phyloP scores from a whole-genome alignment of 192 early-diverging fungal species.

The Umbelopsis sp. region DNA sequence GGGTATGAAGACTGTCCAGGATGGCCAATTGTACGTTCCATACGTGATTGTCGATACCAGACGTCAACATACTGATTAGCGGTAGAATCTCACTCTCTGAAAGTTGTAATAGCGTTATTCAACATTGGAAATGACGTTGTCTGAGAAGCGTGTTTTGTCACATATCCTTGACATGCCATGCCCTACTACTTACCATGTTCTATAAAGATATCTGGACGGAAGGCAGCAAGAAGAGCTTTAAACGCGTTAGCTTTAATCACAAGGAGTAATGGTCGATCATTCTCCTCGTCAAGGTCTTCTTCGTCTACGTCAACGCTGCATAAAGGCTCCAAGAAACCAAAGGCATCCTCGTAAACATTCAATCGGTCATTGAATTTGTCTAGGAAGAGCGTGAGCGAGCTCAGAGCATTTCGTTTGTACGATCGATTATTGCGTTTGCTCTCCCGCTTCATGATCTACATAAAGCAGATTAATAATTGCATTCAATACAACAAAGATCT shows the following conservation, averaged over 20 bases:
- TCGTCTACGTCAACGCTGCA: conserved; percentile 51
- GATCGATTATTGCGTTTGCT: conserved; percentile 72
- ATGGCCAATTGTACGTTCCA: conserved; percentile 85
- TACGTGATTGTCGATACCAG: conserved; percentile 62
- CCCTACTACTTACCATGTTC: conserved; percentile 59
- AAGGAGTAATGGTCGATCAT: conserved; percentile 60
- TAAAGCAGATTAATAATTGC: neutral
- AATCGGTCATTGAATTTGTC: conserved; percentile 56
- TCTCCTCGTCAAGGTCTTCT: conserved; percentile 58
- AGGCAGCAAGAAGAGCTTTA: conserved; percentile 64
- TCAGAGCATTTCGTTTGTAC: conserved; percentile 69
- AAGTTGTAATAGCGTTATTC: neutral
- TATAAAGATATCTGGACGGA: conserved; percentile 40
- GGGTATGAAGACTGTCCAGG: conserved; percentile 63
- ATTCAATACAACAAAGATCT: neutral
- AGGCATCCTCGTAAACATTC: conserved; percentile 58
- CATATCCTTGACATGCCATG: conserved; percentile 20
- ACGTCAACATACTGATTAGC: conserved; percentile 47
- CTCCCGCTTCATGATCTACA: conserved; percentile 68
- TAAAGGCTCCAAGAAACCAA: conserved; percentile 53
- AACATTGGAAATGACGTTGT: neutral
- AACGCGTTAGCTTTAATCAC: conserved; percentile 70
- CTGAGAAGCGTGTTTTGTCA: neutral
- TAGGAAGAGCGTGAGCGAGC: conserved; percentile 60
- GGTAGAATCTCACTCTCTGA: conserved; percentile 44